Evolutionary conservation across 2,329 filamentous ascomycete species (phyloP).

Genomic region (Beauveria asiatica): DNA sequence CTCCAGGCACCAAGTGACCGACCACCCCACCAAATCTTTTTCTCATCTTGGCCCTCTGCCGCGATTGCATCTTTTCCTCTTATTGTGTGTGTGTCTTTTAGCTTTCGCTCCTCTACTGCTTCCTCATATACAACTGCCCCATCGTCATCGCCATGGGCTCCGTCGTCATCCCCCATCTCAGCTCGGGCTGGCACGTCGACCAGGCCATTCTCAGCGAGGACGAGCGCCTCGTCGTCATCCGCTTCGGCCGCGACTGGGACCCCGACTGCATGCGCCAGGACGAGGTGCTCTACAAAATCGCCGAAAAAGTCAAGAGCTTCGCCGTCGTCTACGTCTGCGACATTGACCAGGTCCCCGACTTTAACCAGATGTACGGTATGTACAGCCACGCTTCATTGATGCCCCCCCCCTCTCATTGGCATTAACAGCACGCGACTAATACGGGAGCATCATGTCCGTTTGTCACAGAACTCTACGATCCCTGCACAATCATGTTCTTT

Average conservation of each 20-base stretch:
- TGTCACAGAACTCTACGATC: constrained; percentile 62
- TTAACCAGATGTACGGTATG: constrained; percentile 85
- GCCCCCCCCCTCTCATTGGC: background rate
- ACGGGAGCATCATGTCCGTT: too few species aligned
- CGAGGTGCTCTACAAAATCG: constrained; percentile 89
- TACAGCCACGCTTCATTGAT: background rate
- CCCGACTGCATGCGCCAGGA: constrained; percentile 70
- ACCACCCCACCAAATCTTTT: constrained; percentile 4
- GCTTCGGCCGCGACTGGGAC: constrained; percentile 83
- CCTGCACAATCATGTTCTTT: constrained; percentile 93
- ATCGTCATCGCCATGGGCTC: constrained; percentile 51
- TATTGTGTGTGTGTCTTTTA: too few species aligned
- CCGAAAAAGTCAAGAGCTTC: constrained; percentile 89
- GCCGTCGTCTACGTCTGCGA: constrained; percentile 91
- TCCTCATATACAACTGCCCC: background rate
- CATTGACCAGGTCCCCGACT: constrained; percentile 82
- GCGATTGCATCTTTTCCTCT: background rate
- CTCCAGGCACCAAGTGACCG: background rate
- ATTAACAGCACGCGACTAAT: too few species aligned
- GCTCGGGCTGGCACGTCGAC: constrained; percentile 95
- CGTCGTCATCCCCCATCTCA: constrained; percentile 83
- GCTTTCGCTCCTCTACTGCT: background rate
- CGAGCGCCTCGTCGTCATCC: constrained; percentile 85
- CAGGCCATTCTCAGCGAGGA: constrained; percentile 86
- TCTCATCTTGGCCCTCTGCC: background rate